Conservation (phyloP, 2,329 filamentous ascomycete genomes). For the Cytospora paraplurivora region DNA sequence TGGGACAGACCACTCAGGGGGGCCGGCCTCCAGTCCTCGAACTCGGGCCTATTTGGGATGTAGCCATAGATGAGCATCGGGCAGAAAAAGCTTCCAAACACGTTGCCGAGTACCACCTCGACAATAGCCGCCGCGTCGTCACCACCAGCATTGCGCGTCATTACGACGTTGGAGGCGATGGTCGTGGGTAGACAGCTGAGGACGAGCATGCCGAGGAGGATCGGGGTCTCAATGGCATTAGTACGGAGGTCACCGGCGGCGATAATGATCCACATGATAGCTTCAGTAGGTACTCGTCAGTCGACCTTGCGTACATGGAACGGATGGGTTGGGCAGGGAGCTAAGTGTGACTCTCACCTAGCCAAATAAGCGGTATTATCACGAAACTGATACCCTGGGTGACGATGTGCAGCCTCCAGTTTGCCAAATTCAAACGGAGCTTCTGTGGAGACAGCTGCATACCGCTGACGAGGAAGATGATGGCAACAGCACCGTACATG, state of each 20-base stretch:
- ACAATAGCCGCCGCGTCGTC: slow-evolving; percentile 68
- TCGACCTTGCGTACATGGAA: background rate
- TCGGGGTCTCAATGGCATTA: slow-evolving; percentile 61
- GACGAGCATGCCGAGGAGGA: slow-evolving; percentile 69
- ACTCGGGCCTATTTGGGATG: slow-evolving; percentile 54
- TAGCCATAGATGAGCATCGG: slow-evolving; percentile 66
- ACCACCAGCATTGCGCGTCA: slow-evolving; percentile 69
- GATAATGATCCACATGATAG: slow-evolving; percentile 50
- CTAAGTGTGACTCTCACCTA: slow-evolving; percentile 43
- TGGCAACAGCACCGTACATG: slow-evolving; percentile 67
- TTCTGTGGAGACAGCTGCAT: slow-evolving; percentile 67
- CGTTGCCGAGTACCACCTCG: slow-evolving; percentile 70
- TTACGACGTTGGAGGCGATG: slow-evolving; percentile 72
- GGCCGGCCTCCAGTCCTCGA: slow-evolving; percentile 55
- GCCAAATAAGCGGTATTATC: slow-evolving; percentile 63
- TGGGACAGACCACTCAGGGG: slow-evolving; percentile 54
- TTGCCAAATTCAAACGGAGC: slow-evolving; percentile 60
- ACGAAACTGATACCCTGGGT: slow-evolving; percentile 70
- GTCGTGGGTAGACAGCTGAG: slow-evolving; percentile 71
- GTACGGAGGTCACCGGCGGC: slow-evolving; percentile 51
- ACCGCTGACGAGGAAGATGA: slow-evolving; percentile 73
- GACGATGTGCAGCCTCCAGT: slow-evolving; percentile 68
- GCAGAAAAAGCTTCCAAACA: slow-evolving; percentile 67
- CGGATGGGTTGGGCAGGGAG: background rate
- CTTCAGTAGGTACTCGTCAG: slow-evolving; percentile 34